A percentile compares a stretch with the other conserved stretches of the same genome.
Conservation (phyloP, 2,329 filamentous ascomycete genomes). For the Penicillium thymicola region DNA sequence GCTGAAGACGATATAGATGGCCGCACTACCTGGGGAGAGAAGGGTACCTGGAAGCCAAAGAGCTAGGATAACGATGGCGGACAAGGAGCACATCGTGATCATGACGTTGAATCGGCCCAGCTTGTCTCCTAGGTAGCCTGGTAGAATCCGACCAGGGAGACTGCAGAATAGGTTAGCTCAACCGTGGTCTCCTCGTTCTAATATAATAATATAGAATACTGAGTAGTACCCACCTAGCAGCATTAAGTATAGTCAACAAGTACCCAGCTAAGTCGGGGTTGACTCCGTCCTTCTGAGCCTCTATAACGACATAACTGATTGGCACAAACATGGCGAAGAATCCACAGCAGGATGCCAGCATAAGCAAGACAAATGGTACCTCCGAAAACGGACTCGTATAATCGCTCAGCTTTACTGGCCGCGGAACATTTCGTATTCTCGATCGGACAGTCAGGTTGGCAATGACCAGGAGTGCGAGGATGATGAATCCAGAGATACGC, state of each 20-base stretch:
- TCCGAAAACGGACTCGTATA: constrained; percentile 46
- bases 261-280: constrained; percentile 48
- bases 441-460: constrained; percentile 53
- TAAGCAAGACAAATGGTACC: constrained; percentile 44
- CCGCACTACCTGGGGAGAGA: constrained; percentile 48
- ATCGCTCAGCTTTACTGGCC: constrained; percentile 1
- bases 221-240: background rate
- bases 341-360: constrained; percentile 53
- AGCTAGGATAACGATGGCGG: constrained; percentile 26
- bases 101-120: constrained; percentile 21
- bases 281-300: constrained; percentile 51
- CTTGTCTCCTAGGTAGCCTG: constrained; percentile 53
- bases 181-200: background rate
- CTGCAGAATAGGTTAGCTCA: constrained; percentile 44
- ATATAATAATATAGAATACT: background rate
- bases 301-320: constrained; percentile 49
- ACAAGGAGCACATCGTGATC: constrained; percentile 12
- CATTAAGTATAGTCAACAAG: constrained; percentile 47
- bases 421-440: constrained; percentile 29
- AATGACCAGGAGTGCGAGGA: constrained; percentile 56
- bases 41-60: constrained; percentile 9
- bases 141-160: constrained; percentile 56
- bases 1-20: constrained; percentile 60
- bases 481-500: constrained; percentile 55
- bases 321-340: constrained; percentile 60